Evolutionary conservation across 306 rosid species (phyloP), one percentile per base, ranked within the genome.

Genomic region (Purshia tridentata): DNA sequence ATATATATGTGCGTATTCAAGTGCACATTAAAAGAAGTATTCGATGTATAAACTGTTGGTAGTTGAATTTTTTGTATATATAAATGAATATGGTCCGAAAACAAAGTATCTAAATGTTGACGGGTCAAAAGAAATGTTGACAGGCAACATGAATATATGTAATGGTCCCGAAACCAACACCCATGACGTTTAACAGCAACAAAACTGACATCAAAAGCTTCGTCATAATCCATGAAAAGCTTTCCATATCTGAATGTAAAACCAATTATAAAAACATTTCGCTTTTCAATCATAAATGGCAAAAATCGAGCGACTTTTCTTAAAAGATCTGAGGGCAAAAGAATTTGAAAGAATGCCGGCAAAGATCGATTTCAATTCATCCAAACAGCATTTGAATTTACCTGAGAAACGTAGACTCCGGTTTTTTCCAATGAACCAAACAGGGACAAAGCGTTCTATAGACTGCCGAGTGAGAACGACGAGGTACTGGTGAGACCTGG

Each of bases 351-450:
- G 44, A 59, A 29, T 37, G 44, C 45, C 44, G 47, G 9, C 6
- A 15, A 56, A 2, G 1, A 4, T 58, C 0, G n/a, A 22, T 57
- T 23, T 23, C 20, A 18, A 54, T 8, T 18, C 11, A 61, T 61
- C 67, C 20, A n/a, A 61, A 61, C 67, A 61, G 67, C 48, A 58
- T 58, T 58, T 23, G 64, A 29, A 57, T 57, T 22, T 57, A 5
- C 35, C 35, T 29, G 35, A 69, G 70, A 60, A 68, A 51, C 52
- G 53, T 60, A 67, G 62, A 13, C 65, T 18, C 10, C 65, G 56
- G 39, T 56, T 61, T 18, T 66, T 49, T 20, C 6, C 72, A 47
- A 52, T 42, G 53, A 67, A 64, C 54, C 78, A 49, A 61, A 61
- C 74, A 67, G 70, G 72, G 54, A 56, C 67, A 29, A 29, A 29